These are phyloP conservation scores for Prunus armeniaca DNA, from an alignment of 306 rosid species.

Conservation along the genomic window DNA sequence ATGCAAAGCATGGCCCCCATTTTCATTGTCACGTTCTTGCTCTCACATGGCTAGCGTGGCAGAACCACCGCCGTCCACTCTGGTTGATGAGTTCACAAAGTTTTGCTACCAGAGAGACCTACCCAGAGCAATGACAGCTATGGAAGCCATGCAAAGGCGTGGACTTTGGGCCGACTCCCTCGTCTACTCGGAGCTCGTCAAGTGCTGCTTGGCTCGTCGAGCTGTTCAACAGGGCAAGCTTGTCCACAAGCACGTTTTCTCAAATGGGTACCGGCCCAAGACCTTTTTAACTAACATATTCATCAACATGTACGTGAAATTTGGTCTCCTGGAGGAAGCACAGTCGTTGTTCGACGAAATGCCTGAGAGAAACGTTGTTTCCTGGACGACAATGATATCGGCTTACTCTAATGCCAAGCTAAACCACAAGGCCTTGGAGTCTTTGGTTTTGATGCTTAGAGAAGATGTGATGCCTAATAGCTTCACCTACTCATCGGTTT, in stretches of 20 bases:
- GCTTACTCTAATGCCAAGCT: slow-evolving; percentile 58
- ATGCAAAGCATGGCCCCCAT: slow-evolving; percentile 21
- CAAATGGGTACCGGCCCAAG: slow-evolving; percentile 52
- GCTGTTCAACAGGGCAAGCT: slow-evolving; percentile 62
- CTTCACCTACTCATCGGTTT: slow-evolving; percentile 77
- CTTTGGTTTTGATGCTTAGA: slow-evolving; percentile 60
- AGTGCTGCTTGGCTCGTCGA: slow-evolving; percentile 65
- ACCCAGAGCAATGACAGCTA: slow-evolving; percentile 60
- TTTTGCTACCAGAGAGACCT: slow-evolving; percentile 63
- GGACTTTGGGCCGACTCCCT: slow-evolving; percentile 55
- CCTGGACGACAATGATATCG: slow-evolving; percentile 78
- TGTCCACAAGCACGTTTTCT: slow-evolving; percentile 66
- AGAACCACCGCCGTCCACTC: slow-evolving; percentile 24
- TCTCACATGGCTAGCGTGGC: slow-evolving; percentile 18
- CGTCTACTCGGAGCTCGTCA: slow-evolving; percentile 73
- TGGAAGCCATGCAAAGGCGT: slow-evolving; percentile 65
- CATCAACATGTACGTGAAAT: slow-evolving; percentile 66
- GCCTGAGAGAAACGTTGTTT: slow-evolving; percentile 74
- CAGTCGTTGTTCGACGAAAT: slow-evolving; percentile 63
- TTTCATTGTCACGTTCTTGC: slow-evolving; percentile 12
- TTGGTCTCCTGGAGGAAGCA: slow-evolving; percentile 66
- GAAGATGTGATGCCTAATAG: slow-evolving; percentile 80
- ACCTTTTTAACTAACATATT: slow-evolving; percentile 58
- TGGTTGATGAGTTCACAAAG: slow-evolving; percentile 43
- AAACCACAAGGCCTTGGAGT: slow-evolving; percentile 51